Evolutionary conservation across 192 early-diverging fungal species (phyloP).

Genomic region (Lobosporangium transversale): DNA sequence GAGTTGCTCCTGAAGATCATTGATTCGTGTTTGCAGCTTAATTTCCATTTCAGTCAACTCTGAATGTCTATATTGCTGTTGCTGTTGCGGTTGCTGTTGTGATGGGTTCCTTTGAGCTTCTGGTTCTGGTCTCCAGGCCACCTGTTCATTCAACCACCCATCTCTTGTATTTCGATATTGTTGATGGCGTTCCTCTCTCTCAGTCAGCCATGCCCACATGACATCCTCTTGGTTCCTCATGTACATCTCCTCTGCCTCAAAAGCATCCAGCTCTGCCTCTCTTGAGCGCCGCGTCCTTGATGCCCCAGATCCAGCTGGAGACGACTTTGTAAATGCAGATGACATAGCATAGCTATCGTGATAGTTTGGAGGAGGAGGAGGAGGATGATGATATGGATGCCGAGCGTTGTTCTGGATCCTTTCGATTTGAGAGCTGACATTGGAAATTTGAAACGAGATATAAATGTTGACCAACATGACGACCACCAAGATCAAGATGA

Average conservation of each 20-base stretch:
- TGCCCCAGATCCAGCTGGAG: slow-evolving; percentile 17
- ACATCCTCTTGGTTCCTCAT: slow-evolving; percentile 37
- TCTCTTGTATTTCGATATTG: slow-evolving; percentile 18
- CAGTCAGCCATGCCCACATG: slow-evolving; percentile 52
- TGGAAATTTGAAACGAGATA: slow-evolving; percentile 38
- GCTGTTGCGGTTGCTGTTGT: background rate
- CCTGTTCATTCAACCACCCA: background rate
- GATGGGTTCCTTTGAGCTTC: background rate
- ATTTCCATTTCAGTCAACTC: slow-evolving; percentile 13
- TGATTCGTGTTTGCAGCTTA: slow-evolving; percentile 24
- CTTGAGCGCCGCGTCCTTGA: background rate
- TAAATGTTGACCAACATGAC: slow-evolving; percentile 43
- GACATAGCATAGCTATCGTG: background rate
- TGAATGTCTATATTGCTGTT: background rate
- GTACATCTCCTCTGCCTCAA: slow-evolving; percentile 27
- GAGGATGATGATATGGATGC: background rate
- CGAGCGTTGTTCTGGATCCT: slow-evolving; percentile 17
- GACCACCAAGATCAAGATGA: slow-evolving; percentile 14
- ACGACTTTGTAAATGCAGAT: slow-evolving; percentile 1
- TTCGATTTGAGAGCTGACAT: slow-evolving; percentile 32
- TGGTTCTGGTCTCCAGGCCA: background rate
- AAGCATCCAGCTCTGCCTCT: slow-evolving; percentile 3
- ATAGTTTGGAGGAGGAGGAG: background rate
- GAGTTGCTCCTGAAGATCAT: slow-evolving; percentile 28
- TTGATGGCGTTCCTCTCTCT: slow-evolving; percentile 37